phyloP scores from a whole-genome alignment of 345 rosid genomes.

The Eutrema japonicum region DNA sequence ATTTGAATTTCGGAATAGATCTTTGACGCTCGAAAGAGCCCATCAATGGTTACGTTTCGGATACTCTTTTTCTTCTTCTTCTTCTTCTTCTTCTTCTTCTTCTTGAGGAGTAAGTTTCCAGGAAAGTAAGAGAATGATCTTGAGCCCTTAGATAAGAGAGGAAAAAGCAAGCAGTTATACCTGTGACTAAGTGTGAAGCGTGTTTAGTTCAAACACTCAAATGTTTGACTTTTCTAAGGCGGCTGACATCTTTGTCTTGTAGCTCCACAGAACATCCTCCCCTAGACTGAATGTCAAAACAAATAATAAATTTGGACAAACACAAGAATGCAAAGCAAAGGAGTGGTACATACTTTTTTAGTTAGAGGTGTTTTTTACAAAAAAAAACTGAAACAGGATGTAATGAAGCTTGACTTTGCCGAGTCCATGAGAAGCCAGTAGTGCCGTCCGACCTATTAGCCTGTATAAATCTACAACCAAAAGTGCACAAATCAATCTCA shows the following conservation, averaged over 20 bases:
- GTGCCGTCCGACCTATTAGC: neutral
- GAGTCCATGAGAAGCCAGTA: neutral
- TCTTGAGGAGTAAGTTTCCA: conserved; percentile 27
- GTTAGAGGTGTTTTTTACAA: neutral
- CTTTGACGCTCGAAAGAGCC: conserved; percentile 13
- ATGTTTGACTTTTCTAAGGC: conserved; percentile 28
- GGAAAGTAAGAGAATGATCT: conserved; percentile 3
- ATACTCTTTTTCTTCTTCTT: conserved; percentile 23
- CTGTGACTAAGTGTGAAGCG: conserved; percentile 4
- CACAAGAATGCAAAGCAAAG: conserved; percentile 10
- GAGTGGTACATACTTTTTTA: neutral
- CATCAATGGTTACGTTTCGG: conserved; percentile 28
- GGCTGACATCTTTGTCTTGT: neutral
- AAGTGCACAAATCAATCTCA: neutral
- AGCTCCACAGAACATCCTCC: neutral
- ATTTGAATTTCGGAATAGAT: conserved; percentile 77
- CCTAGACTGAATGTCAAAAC: neutral
- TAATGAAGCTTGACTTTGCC: neutral
- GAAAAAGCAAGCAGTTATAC: neutral
- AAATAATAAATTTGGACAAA: neutral
- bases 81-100: conserved; percentile 7
- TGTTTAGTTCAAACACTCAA: conserved; percentile 6
- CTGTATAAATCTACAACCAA: neutral
- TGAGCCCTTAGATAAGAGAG: neutral
- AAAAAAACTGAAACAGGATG: neutral